Evolutionary conservation across 2,329 filamentous ascomycete species (phyloP), one percentile per base, ranked within the genome.

Genomic region (Macrophomina tecta): DNA sequence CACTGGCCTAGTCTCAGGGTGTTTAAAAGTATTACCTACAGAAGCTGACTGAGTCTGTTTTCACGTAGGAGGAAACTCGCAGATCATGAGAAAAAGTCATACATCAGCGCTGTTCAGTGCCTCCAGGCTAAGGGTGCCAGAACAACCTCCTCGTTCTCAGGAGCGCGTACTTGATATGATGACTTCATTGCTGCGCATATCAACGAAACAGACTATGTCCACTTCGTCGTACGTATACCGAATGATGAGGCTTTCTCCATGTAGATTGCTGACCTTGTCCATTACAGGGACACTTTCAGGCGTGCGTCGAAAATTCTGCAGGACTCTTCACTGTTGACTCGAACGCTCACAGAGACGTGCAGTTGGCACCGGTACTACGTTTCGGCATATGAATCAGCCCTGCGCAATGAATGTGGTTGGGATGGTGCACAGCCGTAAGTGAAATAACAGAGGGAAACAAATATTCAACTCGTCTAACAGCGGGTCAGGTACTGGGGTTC

Each of bases 181-280:
- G 77, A 79, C 64, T 78, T 76, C 63, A 75, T 78, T 1, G 76
- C 72, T 11, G 74, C 72, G 14, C 76, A 78, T 64, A 75, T 78
- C 69, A 74, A 75, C 46, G 72, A 77, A 53, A 58, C 64, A 5
- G 51, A 65, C 16, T 40, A 65, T 18, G 51, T 65, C n/a, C 51
- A 65, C 49, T 65, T 65, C 28, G 51, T 65, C 40, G 62, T 55
- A 64, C 28, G 62, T 55, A 18, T 36, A 46, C 40, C 4, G 7
- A 45, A 9, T 12, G 11, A 14, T 5, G 12, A 4, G 9, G 6
- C 6, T 14, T 12, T 11, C 7, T 18, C 3, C 11, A 32, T 36
- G 18, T 4, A 16, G 5, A 9, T 42, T 8, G 23, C 62, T 64
- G 34, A 64, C 2, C 5, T 23, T 45, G 18, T 16, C 14, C 38